These are phyloP conservation scores for Tricholoma bakamatsutake DNA, from an alignment of 768 basidiomycete genomes.

Conservation along the genomic window DNA sequence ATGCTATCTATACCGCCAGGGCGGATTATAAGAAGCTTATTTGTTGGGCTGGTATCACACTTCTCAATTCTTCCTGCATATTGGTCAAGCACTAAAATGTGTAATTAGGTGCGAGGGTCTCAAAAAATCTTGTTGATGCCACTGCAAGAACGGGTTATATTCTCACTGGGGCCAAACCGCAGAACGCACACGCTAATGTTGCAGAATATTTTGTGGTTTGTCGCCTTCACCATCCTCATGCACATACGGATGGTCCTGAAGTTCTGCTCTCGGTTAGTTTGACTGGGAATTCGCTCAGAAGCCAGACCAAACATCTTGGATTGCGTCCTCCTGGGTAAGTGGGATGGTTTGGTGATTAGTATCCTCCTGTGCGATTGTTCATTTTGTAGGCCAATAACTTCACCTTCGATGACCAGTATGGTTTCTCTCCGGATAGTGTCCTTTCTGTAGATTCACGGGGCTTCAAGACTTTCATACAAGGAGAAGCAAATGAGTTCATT, in stretches of 20 bases:
- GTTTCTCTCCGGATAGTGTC: slow-evolving; percentile 49
- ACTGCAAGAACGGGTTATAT: slow-evolving; percentile 51
- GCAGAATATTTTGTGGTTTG: slow-evolving; percentile 54
- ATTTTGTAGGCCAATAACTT: slow-evolving; percentile 53
- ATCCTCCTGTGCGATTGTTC: slow-evolving; percentile 1
- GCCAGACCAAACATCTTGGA: slow-evolving; percentile 57
- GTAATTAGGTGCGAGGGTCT: slow-evolving; percentile 36
- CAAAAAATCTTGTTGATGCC: slow-evolving; percentile 44
- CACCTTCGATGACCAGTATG: slow-evolving; percentile 50
- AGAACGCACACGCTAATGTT: slow-evolving; percentile 39
- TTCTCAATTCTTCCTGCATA: neutral
- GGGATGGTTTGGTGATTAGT: neutral
- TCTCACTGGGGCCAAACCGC: slow-evolving; percentile 39
- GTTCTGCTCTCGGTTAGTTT: slow-evolving; percentile 18
- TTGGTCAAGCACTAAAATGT: neutral
- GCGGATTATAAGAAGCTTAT: slow-evolving; percentile 37
- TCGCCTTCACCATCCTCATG: slow-evolving; percentile 7
- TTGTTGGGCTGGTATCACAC: slow-evolving; percentile 35
- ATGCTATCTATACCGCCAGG: slow-evolving; percentile 35
- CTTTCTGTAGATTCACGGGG: slow-evolving; percentile 59
- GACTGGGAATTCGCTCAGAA: slow-evolving; percentile 53
- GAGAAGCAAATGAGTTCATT: slow-evolving; percentile 53
- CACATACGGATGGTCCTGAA: neutral
- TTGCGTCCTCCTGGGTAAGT: slow-evolving; percentile 59
- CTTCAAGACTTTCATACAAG: slow-evolving; percentile 50